Conservation (phyloP, 306 rosid species). For the Oxytropis ochrocephala region DNA sequence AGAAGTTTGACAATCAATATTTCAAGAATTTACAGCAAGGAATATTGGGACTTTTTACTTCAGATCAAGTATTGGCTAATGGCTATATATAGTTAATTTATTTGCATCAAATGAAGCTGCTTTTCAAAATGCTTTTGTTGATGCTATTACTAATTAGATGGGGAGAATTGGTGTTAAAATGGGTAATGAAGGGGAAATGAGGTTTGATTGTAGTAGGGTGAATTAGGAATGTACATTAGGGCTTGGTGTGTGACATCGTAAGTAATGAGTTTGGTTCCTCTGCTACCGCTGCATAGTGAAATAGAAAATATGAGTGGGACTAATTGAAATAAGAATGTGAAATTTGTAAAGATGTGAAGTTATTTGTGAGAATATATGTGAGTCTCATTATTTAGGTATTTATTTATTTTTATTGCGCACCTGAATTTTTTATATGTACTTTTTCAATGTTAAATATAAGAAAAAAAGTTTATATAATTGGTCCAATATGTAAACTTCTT, state of each 20-base stretch:
- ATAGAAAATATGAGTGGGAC: neutral
- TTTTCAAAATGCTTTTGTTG: slow-evolving; percentile 43
- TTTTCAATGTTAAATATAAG: too few relatives aligned
- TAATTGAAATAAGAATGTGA: neutral
- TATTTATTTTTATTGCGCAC: neutral
- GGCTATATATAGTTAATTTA: slow-evolving; percentile 41
- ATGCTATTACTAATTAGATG: slow-evolving; percentile 63
- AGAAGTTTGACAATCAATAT: slow-evolving; percentile 53
- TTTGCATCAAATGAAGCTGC: slow-evolving; percentile 54
- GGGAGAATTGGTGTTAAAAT: slow-evolving; percentile 64
- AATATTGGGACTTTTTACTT: slow-evolving; percentile 55
- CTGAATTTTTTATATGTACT: neutral
- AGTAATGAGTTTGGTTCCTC: too few relatives aligned
- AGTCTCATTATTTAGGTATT: neutral
- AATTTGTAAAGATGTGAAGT: neutral
- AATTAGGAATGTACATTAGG: slow-evolving; percentile 6
- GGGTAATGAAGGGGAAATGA: slow-evolving; percentile 56
- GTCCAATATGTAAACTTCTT: too few relatives aligned
- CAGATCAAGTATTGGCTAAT: slow-evolving; percentile 55
- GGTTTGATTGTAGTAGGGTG: slow-evolving; percentile 41
- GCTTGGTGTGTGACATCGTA: neutral
- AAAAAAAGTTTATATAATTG: too few relatives aligned
- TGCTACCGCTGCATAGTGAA: neutral
- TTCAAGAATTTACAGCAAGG: slow-evolving; percentile 73
- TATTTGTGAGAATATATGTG: too few relatives aligned